Conservation (phyloP, 2,329 filamentous ascomycete species). For the Penicillium sp. region DNA sequence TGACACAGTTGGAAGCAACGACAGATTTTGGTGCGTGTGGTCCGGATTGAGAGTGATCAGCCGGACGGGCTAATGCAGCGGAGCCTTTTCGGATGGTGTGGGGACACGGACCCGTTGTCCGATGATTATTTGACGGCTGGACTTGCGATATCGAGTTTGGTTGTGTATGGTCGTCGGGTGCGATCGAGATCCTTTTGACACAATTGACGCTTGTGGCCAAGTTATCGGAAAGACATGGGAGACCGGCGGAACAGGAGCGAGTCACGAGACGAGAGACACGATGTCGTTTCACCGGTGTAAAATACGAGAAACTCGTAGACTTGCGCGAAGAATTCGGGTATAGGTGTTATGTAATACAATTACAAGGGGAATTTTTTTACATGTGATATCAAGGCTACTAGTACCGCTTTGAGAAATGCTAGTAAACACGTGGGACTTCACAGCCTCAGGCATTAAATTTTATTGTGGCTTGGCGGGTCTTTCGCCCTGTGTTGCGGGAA, state of each 20-base stretch:
- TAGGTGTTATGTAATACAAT: too few species aligned
- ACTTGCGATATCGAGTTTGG: background rate
- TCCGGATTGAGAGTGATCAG: constrained; percentile 30
- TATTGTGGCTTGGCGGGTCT: too few species aligned
- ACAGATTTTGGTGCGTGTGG: constrained; percentile 19
- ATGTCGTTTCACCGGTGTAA: background rate
- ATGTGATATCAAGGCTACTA: background rate
- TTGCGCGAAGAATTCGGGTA: background rate
- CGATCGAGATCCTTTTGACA: background rate
- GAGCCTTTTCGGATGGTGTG: constrained; percentile 23
- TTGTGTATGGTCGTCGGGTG: background rate
- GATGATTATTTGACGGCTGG: background rate
- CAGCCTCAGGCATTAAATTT: background rate
- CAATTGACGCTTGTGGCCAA: background rate
- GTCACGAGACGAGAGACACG: background rate
- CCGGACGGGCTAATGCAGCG: constrained; percentile 30
- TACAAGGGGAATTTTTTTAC: background rate
- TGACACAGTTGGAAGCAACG: constrained; percentile 15
- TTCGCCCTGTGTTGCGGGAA: background rate
- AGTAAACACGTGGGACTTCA: background rate
- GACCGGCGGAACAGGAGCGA: background rate
- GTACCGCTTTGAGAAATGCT: background rate
- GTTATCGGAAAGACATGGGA: background rate
- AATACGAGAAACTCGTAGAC: background rate
- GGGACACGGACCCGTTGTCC: constrained; percentile 17